Evolutionary conservation across 352 stramenopile species (phyloP).

Genomic region (Pythium monospermum): DNA sequence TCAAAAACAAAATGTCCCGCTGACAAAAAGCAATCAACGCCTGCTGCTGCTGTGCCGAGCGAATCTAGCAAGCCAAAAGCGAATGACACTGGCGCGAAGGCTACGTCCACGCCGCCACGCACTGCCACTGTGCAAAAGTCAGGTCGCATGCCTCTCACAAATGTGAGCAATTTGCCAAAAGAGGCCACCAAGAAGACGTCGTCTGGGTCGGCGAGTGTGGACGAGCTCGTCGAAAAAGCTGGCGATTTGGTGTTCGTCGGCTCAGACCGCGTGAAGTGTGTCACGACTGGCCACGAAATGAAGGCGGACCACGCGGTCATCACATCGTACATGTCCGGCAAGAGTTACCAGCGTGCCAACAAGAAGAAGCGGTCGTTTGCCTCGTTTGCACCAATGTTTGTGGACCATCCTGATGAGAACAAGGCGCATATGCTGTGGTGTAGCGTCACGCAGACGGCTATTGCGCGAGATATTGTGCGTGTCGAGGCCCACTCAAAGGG

Average conservation of each 20-base stretch:
- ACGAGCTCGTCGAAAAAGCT: constrained; percentile 34
- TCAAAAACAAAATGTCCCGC: no score
- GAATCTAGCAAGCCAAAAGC: no score
- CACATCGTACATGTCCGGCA: constrained; percentile 44
- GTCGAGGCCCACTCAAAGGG: constrained; percentile 52
- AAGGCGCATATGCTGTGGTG: constrained; percentile 56
- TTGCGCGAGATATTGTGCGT: constrained; percentile 39
- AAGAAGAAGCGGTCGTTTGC: constrained; percentile 41
- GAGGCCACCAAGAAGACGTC: background rate
- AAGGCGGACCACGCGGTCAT: constrained; percentile 50
- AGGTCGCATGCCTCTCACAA: constrained; percentile 8
- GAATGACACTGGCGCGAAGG: background rate
- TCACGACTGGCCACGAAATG: constrained; percentile 64
- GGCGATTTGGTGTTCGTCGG: constrained; percentile 40
- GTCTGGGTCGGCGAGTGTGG: constrained; percentile 21
- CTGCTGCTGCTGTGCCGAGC: no score
- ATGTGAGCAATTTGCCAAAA: constrained; percentile 8
- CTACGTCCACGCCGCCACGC: background rate
- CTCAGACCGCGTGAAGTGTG: constrained; percentile 50
- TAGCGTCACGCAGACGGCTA: constrained; percentile 53
- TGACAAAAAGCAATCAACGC: no score
- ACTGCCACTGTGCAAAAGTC: constrained; percentile 1
- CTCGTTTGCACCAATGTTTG: constrained; percentile 60
- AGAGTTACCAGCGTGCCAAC: constrained; percentile 48
- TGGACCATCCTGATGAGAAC: constrained; percentile 48